phyloP scores from a whole-genome alignment of 176 grass and related monocot species.

The Alloteropsis semialata region DNA sequence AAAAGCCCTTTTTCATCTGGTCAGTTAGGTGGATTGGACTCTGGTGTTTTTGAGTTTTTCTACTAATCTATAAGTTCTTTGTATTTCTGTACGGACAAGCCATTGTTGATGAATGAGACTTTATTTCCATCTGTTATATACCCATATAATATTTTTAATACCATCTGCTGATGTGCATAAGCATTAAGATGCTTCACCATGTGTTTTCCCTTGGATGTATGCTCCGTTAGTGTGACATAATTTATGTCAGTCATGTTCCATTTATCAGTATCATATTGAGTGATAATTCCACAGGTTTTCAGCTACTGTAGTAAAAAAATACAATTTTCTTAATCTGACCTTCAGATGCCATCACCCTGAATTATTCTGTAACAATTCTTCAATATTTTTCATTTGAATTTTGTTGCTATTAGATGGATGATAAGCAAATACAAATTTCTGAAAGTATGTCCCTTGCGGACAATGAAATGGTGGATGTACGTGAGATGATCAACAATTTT shows the following conservation, averaged over 20 bases:
- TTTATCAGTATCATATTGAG: not conserved
- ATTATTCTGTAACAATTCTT: conserved; percentile 30
- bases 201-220: not conserved
- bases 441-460: conserved; percentile 78
- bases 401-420: conserved; percentile 81
- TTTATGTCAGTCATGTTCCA: not conserved
- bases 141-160: not conserved
- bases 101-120: not conserved
- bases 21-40: not conserved
- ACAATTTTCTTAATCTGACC: not conserved
- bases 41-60: not conserved
- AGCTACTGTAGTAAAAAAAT: not conserved
- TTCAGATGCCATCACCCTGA: conserved; percentile 6
- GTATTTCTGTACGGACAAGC: not conserved
- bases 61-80: not conserved
- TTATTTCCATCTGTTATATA: not conserved
- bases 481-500: conserved; percentile 71
- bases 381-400: not conserved
- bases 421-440: conserved; percentile 71
- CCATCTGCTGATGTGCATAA: conserved; percentile 3
- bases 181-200: conserved; percentile 5
- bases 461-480: conserved; percentile 76
- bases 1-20: not conserved
- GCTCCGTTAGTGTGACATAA: not conserved
- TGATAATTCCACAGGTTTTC: not conserved